Evolutionary conservation across 805 yeast genomes (phyloP), one percentile per base, ranked within the genome.

Genomic region (Candida verbasci): DNA sequence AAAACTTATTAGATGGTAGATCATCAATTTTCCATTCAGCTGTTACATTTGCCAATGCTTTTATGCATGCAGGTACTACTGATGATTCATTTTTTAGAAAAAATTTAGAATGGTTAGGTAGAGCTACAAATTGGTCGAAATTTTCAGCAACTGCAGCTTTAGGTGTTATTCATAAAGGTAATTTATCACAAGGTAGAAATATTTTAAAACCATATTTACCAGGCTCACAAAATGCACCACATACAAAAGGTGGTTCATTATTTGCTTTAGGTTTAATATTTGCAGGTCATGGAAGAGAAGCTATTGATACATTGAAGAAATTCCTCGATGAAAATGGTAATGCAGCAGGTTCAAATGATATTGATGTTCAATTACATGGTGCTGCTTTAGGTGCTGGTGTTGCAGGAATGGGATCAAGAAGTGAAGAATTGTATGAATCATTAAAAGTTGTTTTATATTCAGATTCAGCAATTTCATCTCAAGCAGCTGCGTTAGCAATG

Each of bases 51-150:
- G 81, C 93, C 38, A 91, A 88, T 54, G 97, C 97, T 0, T 87
- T 88, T 55, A 75, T 91, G 77, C 96, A 89, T 59, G 86, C 93
- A 25, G 98, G 97, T 40, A 93, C 98, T 10, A 86, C 97, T 7
- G 94, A 86, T 53, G 97, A 93, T 58, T 78, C 88, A 0, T 93
- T 93, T 53, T 84, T 91, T 63, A 76, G 96, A 57, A 76, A 82
- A 29, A 93, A 93, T 55, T 70, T 88, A 52, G 96, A 91, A 52
- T 93, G 97, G 97, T 71, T 93, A 47, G 94, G 95, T 29, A 86
- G 88, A 62, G 97, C 98, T n/a, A 82, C 91, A 31, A 88, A 91
- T 61, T 93, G 98, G 98, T 88, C 97, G 5, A 93, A 91, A 56
- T 93, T 93, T 59, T 80, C 96, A 0, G 97, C 97, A 2, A 91